Evolutionary conservation across 2,329 filamentous ascomycete genomes (phyloP).

Genomic region (Leptographium lundbergii): DNA sequence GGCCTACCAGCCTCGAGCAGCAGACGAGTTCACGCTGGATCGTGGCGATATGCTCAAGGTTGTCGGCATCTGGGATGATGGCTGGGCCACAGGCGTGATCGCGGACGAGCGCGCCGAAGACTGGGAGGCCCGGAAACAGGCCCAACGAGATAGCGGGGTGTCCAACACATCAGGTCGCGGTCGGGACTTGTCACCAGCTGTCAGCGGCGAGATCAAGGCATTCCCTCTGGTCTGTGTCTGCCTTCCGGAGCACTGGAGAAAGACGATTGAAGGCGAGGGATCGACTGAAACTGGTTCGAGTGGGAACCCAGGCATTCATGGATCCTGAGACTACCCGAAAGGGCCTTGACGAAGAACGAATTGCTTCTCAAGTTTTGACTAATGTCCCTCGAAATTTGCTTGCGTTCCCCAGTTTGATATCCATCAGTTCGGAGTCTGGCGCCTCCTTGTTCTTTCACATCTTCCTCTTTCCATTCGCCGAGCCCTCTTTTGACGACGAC

Average conservation of each 20-base stretch:
- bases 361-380: conserved; percentile 14
- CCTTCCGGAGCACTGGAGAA: conserved; percentile 88
- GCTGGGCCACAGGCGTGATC: conserved; percentile 90
- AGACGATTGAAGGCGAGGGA: conserved; percentile 84
- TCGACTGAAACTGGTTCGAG: conserved; percentile 51
- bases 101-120: conserved; percentile 76
- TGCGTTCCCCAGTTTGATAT: conserved; percentile 15
- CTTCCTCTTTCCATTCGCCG: conserved; percentile 1
- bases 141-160: conserved; percentile 85
- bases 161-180: conserved; percentile 60
- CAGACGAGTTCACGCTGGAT: conserved; percentile 86
- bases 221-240: conserved; percentile 96
- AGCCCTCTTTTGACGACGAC: not conserved
- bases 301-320: conserved; percentile 18
- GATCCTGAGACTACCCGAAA: conserved; percentile 12
- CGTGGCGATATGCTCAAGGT: conserved; percentile 97
- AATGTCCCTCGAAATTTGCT: conserved; percentile 19
- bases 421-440: conserved; percentile 17
- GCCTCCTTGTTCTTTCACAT: not conserved
- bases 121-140: conserved; percentile 64
- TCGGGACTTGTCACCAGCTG: conserved; percentile 48
- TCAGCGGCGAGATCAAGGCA: conserved; percentile 81
- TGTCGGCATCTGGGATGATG: conserved; percentile 97
- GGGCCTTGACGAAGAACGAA: conserved; percentile 12
- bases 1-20: conserved; percentile 91